Evolutionary conservation across 1,284 basidiomycete species (phyloP), one percentile per base, ranked within the genome.

Genomic region (Cryptococcus floricola): DNA sequence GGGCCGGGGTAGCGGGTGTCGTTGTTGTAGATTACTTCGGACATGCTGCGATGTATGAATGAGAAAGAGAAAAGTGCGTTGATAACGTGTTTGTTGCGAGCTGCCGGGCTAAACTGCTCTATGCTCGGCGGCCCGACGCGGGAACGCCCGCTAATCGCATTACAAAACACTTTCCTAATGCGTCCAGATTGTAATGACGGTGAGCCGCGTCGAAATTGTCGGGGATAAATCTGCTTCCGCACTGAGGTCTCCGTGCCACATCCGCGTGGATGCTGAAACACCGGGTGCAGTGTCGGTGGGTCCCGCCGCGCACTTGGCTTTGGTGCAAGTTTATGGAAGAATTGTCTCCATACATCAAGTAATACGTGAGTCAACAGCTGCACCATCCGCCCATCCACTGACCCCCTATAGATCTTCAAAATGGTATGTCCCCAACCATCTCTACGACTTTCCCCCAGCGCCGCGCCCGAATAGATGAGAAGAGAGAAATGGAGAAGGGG

Each of bases 1-100:
- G 73, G 73, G 5, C 64, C 70, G n/a, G 71, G 70, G 48, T 73
- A 75, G 12, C 73, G 67, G 5, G 38, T 52, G 52, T 75, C 73
- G 51, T 62, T 52, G 50, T 54, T 50, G 57, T 69, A 71, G 5
- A 64, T 48, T 18, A 66, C 59, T 27, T 59, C 39, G 19, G 57
- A 52, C 50, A 58, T 54, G n/a, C 23, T 16, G 44, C 25, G n/a
- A 39, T 34, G 6, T 34, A 10, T 34, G 7, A 5, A 34, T 3
- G 31, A 8, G 31, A 10, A 34, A 10, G 10, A 34, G 31, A 8
- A 31, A 31, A 31, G 31, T 19, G 19, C 19, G 19, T 19, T 19
- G 1, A 19, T 23, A 34, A 34, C 31, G 31, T 34, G 31, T 34
- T 6, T 34, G 6, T 2, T 19, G 42, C 42, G 25, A 16, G 42